Base-by-base conservation (phyloP, 441 rosid species). In the Gossypium davidsonii region DNA sequence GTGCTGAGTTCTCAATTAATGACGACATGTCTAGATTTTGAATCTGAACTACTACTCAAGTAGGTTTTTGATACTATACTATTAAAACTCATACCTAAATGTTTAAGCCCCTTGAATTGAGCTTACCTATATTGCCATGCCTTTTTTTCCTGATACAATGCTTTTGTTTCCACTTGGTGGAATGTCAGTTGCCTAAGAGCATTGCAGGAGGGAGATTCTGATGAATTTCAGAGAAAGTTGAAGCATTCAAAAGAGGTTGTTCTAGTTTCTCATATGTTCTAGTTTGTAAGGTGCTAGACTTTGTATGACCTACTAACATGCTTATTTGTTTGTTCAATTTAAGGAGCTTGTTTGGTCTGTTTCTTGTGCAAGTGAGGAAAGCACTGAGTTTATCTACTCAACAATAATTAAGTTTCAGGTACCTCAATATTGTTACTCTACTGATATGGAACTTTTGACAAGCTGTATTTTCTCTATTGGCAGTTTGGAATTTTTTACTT, bases 361-460 rank as follows among this genome's bases (percentile, higher is more conserved):
- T 65, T 90, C 95, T 77, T 84, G 76, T 79, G 92, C 96, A 72
- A 95, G 97, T 63, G 90, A 88, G 81, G 99, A 95, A 80, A 90
- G 96, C 89, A 95, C 97, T 8, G 97, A 87, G 77, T 84, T 79
- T 79, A 90, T 95, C 83, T 90, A 87, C 81, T 93, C 95, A 48
- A 81, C 96, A 73, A 82, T 91, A 70, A 82, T 88, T 70, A 93
- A 89, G 78, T 96, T 95, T 76, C 99, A 93, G 97, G 99, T 95
- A 79, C 75, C 51, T 70, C 20, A 58, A 71, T 58, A 15, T 69
- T 57, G 56, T 66, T 23, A 46, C 39, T 14, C 70, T 14, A n/a
- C 21, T 39, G 17, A 61, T 18, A 39, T 63, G 28, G 9, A 63
- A 18, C 21, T 10, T 63, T 64, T 42, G 15, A 8, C 52, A 64